Conservation (phyloP, 805 yeast species). For the Candida vartiovaarae region DNA sequence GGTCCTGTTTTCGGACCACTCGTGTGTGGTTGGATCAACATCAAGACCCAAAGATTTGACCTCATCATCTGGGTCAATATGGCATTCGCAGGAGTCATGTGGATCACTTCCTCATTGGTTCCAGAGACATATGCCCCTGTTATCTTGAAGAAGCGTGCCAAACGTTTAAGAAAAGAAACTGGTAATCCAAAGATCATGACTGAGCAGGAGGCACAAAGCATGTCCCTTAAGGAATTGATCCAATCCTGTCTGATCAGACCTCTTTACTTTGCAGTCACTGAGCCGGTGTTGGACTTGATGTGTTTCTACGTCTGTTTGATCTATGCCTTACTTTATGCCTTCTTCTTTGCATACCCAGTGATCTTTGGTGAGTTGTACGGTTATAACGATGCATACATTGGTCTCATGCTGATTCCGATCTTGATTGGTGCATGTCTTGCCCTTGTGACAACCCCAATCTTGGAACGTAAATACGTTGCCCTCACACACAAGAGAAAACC, state of each 20-base stretch:
- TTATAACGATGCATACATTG: constrained; percentile 69
- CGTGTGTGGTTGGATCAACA: constrained; percentile 78
- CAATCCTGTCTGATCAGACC: constrained; percentile 76
- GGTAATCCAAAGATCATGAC: constrained; percentile 84
- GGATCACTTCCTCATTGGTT: constrained; percentile 53
- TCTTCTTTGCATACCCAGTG: constrained; percentile 93
- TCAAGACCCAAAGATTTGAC: constrained; percentile 61
- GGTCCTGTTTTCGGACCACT: constrained; percentile 91
- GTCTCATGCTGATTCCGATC: constrained; percentile 86
- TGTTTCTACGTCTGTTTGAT: constrained; percentile 84
- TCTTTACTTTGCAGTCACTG: constrained; percentile 64
- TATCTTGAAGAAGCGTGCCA: constrained; percentile 61
- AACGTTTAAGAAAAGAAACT: constrained; percentile 62
- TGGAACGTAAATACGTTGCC: constrained; percentile 56
- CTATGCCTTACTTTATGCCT: constrained; percentile 85
- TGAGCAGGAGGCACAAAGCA: constrained; percentile 81
- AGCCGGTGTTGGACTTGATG: constrained; percentile 79
- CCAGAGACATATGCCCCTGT: constrained; percentile 95
- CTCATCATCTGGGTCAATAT: constrained; percentile 84
- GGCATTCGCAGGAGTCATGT: constrained; percentile 85
- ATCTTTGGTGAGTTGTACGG: constrained; percentile 74
- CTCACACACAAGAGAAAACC: constrained; percentile 50
- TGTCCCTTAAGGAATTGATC: constrained; percentile 61
- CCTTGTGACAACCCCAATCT: constrained; percentile 60
- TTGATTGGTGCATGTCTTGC: constrained; percentile 80